Percentiles rank a stretch among this genome's conserved stretches.
Evolutionary conservation across 2,329 filamentous ascomycete species (phyloP).

Genomic region (Pseudovirgaria hyperparasitica): DNA sequence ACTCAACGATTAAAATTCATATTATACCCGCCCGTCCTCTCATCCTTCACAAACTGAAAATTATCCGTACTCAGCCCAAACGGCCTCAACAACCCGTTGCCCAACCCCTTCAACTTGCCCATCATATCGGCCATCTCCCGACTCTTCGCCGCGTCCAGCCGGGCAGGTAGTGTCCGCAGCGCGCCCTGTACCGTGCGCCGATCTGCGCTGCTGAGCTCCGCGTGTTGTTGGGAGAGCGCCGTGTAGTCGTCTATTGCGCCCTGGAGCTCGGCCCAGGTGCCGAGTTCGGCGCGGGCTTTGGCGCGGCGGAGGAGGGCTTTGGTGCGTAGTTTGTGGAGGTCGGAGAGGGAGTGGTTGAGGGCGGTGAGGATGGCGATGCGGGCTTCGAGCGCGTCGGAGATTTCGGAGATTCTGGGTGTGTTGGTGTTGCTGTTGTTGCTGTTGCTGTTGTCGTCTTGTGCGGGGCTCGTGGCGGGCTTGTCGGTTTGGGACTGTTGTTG

Average conservation of each 20-base stretch:
- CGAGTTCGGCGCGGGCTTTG: constrained; percentile 55
- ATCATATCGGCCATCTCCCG: constrained; percentile 93
- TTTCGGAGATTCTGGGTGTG: constrained; percentile 28
- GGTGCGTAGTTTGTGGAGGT: constrained; percentile 63
- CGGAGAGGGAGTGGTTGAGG: constrained; percentile 28
- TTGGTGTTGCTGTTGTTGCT: too few species aligned
- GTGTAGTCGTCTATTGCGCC: constrained; percentile 75
- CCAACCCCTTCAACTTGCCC: constrained; percentile 85
- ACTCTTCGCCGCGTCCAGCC: constrained; percentile 67
- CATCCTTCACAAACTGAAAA: constrained; percentile 88
- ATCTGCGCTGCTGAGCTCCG: constrained; percentile 50
- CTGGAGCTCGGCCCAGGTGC: constrained; percentile 68
- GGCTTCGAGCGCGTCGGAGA: constrained; percentile 34
- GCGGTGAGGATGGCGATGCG: constrained; percentile 19
- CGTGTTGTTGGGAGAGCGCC: constrained; percentile 43
- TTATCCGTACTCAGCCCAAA: constrained; percentile 92
- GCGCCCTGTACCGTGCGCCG: constrained; percentile 54
- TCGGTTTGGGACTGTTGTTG: constrained; percentile 10
- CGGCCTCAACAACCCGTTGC: constrained; percentile 82
- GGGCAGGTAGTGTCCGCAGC: constrained; percentile 51
- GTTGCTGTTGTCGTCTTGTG: too few species aligned
- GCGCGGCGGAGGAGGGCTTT: constrained; percentile 76
- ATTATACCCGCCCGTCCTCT: constrained; percentile 80
- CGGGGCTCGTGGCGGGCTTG: too few species aligned
- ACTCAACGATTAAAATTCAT: constrained; percentile 81